Evolutionary conservation across 352 stramenopile genomes (phyloP), one percentile per base, ranked within the genome.

Genomic region (Globisporangium echinulatum): DNA sequence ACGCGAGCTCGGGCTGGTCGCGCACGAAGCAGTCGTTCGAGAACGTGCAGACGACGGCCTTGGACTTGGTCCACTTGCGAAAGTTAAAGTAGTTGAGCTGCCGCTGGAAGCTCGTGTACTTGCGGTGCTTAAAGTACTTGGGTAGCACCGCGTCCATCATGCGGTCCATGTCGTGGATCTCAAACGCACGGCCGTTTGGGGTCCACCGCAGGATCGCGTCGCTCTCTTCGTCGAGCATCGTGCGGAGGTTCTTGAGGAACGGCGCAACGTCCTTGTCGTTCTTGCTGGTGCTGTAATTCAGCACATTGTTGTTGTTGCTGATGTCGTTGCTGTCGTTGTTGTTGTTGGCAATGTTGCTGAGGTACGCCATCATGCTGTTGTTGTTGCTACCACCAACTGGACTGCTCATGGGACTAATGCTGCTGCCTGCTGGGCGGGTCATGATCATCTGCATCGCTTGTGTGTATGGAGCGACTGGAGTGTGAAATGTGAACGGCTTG

Each of bases 21-120:
- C 80, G 77, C 49, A 81, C 50, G 68, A 90, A 90, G 59, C 71
- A 86, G 48, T 88, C 78, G 66, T 90, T 90, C 19, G 75, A 87
- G 62, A 90, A 90, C 49, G 80, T 90, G 67, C 80, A 90, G 42
- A 88, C 78, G 43, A 82, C 66, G 51, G 80, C 75, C 59, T 86
- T 85, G 58, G 79, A 88, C 64, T 92, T 92, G 68, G 83, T 93
- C 83, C 83, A 93, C 61, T 95, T 95, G 71, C 85, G 79, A 72
- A 98, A 98, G 66, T 71, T 87, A 66, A 98, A 98, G 68, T 98
- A 97, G 77, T 96, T 97, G 60, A 98, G 81, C 63, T 98, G 90
- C 37, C 92, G 85, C 63, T 96, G 87, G 61, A 98, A 94, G 56
- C 87, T 97, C 58, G 92, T 93, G 79, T 97, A 97, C 64, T 93